phyloP scores from a whole-genome alignment of 331 rosid genomes.

The Arachis monticola region DNA sequence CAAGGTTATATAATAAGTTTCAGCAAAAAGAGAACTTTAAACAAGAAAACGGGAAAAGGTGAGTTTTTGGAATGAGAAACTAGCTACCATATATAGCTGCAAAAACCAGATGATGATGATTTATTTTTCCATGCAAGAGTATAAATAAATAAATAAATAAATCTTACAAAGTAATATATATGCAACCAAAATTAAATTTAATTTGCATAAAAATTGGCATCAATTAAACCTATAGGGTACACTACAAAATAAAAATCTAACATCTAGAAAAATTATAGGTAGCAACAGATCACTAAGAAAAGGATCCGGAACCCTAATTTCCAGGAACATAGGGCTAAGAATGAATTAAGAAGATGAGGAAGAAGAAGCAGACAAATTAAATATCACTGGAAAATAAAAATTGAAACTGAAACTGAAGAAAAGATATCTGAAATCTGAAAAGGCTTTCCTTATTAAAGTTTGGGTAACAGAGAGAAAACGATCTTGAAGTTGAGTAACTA shows the following conservation, averaged over 20 bases:
- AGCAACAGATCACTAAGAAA: conserved; percentile 37
- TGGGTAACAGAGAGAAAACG: conserved; percentile 11
- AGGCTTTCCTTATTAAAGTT: conserved; percentile 12
- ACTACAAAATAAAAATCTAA: not conserved
- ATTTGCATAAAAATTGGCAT: conserved; percentile 21
- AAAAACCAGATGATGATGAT: conserved; percentile 13
- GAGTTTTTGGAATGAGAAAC: not conserved
- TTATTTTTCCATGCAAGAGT: conserved; percentile 28
- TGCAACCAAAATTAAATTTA: not conserved
- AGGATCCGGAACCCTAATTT: conserved; percentile 40
- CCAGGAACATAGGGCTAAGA: not conserved
- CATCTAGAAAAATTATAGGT: not conserved
- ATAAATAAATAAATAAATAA: not conserved
- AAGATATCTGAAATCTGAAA: not conserved
- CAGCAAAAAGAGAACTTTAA: conserved; percentile 16
- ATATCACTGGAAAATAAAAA: not conserved
- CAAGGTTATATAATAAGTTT: not conserved
- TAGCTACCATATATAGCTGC: not conserved
- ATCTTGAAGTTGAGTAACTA: conserved; percentile 24
- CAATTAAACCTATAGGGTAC: conserved; percentile 3
- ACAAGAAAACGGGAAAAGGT: conserved; percentile 5
- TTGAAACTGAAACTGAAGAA: not conserved
- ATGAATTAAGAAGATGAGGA: conserved; percentile 23
- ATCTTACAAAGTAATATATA: conserved; percentile 4
- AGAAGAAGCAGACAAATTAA: conserved; percentile 1